Evolutionary conservation across 164 flowering plant species (phyloP), one percentile per base, ranked within the genome.

Genomic region (Saururus chinensis): DNA sequence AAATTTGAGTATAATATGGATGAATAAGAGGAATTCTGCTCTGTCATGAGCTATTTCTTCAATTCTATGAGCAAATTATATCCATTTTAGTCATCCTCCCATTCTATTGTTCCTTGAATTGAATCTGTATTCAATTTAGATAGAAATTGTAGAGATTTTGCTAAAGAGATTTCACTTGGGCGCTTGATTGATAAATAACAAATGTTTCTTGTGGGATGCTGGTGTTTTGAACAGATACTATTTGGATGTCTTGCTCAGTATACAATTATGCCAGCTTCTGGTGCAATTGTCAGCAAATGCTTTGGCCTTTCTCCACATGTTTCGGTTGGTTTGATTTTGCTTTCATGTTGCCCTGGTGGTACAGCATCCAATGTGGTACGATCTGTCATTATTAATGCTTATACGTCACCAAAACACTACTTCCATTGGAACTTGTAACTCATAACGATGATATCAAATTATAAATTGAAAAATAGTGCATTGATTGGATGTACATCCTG

Each of bases 281-380:
- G 85, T 64, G 21, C 69, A 14, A 61, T 82, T 48, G 65, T 89
- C 68, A 79, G 88, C 75, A 86, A 82, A 74, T 20, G 24, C n/a
- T 64, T 87, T 71, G 86, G 91, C 55, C 87, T 89, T 41, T 51
- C 89, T 24, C 88, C 93, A 52, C 65, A 89, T 67, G 76, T 89
- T 60, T 79, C 96, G 30, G 96, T 84, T 61, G 93, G 96, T 58
- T 73, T 89, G 66, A 87, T 89, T 68, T 69, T 87, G 68, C 92
- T 89, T 55, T 68, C 74, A 60, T 85, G 92, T 73, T 89, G 96
- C 64, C 96, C 96, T 59, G 93, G 92, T 49, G 93, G 93, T 30
- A 87, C 92, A 14, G 93, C 96, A 26, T 89, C 96, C 65, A 89
- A 85, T 79, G 93, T 89, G 93, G 96, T 89, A 81, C 68, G 82